A percentile compares a stretch with the other conserved stretches of the same genome.
phyloP scores from a whole-genome alignment of 306 rosid genomes.

The Oxytropis ochrocephala region DNA sequence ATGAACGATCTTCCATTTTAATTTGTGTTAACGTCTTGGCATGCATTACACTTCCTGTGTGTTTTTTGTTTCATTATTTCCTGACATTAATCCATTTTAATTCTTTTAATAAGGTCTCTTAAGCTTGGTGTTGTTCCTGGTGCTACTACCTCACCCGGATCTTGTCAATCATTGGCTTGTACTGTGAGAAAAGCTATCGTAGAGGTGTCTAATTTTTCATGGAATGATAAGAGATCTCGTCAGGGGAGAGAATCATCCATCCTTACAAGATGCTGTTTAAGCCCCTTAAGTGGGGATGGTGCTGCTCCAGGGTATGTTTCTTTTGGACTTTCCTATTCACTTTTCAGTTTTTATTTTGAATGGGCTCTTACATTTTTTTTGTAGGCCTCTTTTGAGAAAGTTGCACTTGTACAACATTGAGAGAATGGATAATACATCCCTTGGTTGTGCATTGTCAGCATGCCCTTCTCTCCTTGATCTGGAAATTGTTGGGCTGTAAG shows the following conservation, averaged over 20 bases:
- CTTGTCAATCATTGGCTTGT: constrained; percentile 67
- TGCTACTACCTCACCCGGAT: constrained; percentile 51
- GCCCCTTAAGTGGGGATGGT: constrained; percentile 69
- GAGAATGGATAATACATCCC: constrained; percentile 84
- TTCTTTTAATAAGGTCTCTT: constrained; percentile 62
- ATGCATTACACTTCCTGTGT: background rate
- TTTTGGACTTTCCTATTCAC: constrained; percentile 17
- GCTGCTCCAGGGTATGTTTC: constrained; percentile 74
- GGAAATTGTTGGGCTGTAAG: constrained; percentile 99
- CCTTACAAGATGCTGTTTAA: constrained; percentile 89
- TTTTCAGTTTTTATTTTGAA: background rate
- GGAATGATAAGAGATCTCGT: constrained; percentile 94
- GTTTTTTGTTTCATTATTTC: background rate
- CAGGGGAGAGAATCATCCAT: constrained; percentile 93
- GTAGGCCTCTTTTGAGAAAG: constrained; percentile 66
- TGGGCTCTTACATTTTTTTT: constrained; percentile 23
- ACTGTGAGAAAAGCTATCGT: constrained; percentile 56
- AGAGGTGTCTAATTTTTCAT: constrained; percentile 74
- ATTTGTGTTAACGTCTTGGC: background rate
- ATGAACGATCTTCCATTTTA: constrained; percentile 7
- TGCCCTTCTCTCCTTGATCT: constrained; percentile 91
- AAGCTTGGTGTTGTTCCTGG: constrained; percentile 88
- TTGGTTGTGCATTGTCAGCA: constrained; percentile 61
- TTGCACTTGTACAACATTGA: constrained; percentile 90
- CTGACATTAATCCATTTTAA: constrained; percentile 11